A percentile compares a stretch with the other conserved stretches of the same genome.
Conservation (phyloP, 108 stramenopile genomes). For the Skeletonema grethae region DNA sequence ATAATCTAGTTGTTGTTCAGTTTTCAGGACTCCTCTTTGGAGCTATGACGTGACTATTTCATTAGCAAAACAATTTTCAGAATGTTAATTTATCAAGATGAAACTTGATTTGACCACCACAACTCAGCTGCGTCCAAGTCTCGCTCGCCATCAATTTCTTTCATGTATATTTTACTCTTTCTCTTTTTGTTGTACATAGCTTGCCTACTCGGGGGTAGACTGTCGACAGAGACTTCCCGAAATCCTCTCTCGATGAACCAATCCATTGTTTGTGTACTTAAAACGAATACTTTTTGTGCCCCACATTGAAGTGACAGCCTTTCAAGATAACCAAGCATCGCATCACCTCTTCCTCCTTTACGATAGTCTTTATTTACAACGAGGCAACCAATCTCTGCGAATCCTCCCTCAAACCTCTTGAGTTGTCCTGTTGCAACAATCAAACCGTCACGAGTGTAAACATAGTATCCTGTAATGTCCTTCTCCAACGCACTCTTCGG, state of each 20-base stretch:
- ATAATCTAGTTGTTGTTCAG: no score
- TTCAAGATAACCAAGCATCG: slow-evolving; percentile 95
- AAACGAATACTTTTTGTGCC: slow-evolving; percentile 81
- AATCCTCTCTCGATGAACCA: slow-evolving; percentile 97
- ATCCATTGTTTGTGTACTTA: slow-evolving; percentile 96
- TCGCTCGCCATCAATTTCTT: slow-evolving; percentile 71
- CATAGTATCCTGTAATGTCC: slow-evolving; percentile 85
- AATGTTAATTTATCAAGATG: background rate
- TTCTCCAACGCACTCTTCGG: slow-evolving; percentile 77
- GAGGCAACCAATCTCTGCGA: slow-evolving; percentile 94
- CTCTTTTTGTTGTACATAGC: slow-evolving; percentile 75
- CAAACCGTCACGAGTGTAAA: slow-evolving; percentile 86
- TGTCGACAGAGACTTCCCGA: slow-evolving; percentile 65
- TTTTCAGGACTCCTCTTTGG: no score
- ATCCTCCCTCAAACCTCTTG: slow-evolving; percentile 79
- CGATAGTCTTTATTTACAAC: slow-evolving; percentile 90
- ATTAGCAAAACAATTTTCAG: no score
- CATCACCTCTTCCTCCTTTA: slow-evolving; percentile 89
- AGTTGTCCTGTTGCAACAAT: slow-evolving; percentile 91
- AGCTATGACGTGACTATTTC: no score
- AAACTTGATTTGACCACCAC: slow-evolving; percentile 64
- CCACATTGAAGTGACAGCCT: slow-evolving; percentile 78
- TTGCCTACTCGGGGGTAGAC: slow-evolving; percentile 77
- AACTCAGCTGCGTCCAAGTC: slow-evolving; percentile 88
- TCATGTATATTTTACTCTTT: slow-evolving; percentile 89